These are phyloP conservation scores for Actinomortierella wolfii DNA, from an alignment of 371 early-diverging fungal species.

Conservation along the genomic window DNA sequence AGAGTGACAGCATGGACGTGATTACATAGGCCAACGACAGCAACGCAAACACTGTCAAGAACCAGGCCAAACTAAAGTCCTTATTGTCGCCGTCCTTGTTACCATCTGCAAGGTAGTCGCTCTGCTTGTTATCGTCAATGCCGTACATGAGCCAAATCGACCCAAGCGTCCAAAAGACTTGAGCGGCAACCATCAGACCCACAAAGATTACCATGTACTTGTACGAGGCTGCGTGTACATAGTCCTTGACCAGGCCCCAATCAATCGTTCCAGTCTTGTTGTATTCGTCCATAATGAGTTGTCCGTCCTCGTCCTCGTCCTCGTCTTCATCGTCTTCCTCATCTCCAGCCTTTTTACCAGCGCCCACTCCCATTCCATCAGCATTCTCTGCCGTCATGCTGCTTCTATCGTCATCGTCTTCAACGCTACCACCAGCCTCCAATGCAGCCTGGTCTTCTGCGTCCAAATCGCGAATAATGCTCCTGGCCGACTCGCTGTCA, in stretches of 20 bases:
- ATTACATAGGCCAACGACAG: conserved; percentile 54
- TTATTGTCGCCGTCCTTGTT: conserved; percentile 16
- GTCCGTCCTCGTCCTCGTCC: conserved; percentile 16
- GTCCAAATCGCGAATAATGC: not conserved
- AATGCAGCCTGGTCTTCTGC: not conserved
- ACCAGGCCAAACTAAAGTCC: conserved; percentile 1
- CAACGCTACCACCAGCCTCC: not conserved
- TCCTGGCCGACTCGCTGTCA: not conserved
- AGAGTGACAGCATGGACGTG: conserved; percentile 70
- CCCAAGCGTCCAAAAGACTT: conserved; percentile 11
- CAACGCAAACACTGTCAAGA: conserved; percentile 32
- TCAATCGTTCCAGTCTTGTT: conserved; percentile 45
- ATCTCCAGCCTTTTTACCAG: conserved; percentile 1
- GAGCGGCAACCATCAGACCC: conserved; percentile 2
- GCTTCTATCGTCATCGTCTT: conserved; percentile 9
- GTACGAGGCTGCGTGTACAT: conserved; percentile 21
- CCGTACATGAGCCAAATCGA: conserved; percentile 77
- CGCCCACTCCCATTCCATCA: not conserved
- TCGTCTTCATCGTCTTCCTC: conserved; percentile 1
- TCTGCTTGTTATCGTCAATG: conserved; percentile 39
- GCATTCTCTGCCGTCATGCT: conserved; percentile 4
- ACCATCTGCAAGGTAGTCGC: conserved; percentile 17
- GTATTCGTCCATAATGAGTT: conserved; percentile 42
- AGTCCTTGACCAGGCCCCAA: conserved; percentile 25
- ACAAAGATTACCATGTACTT: not conserved